Evolutionary conservation across 2,329 filamentous ascomycete species (phyloP), one percentile per base, ranked within the genome.

Genomic region (Arthroderma sp.): DNA sequence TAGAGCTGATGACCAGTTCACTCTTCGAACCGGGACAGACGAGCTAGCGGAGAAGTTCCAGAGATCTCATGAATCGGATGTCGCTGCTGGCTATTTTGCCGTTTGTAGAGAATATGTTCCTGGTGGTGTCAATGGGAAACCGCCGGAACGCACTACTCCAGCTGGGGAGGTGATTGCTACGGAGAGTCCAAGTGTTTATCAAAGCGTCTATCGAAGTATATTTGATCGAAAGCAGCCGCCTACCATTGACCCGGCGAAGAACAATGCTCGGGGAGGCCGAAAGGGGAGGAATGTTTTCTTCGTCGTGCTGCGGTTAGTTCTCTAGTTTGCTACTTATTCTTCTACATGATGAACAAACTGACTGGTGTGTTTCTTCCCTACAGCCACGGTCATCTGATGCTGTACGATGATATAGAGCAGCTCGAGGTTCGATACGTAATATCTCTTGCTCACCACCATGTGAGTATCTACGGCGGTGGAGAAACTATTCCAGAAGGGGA

Each of bases 341-440:
- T 27, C 31, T 9, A 8, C 9, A 32, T 6, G 4, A 28, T 30
- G 11, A 8, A 33, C 40, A 47, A 42, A 32, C 30, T 38, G 30
- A 49, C 39, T 37, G n/a, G 30, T 34, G 28, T 38, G 29, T n/a
- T 28, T 10, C 15, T 22, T 7, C 31, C 31, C 32, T 40, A 7
- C 49, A 88, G 87, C 59, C 88, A 95, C 64, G 88, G 89, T 33
- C 88, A 96, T 60, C 69, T 98, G 42, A 95, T 98, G 86, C 78
- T 98, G 6, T 98, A 95, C 63, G 91, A 98, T 60, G 88, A 96
- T 58, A 80, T 86, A 43, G 86, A 94, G 54, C 88, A 96, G 63
- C 74, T 95, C 54, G 91, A 98, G 65, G 91, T 98, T 10, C 83
- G 89, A 51, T 87, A 96, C 66, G 91, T 98, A 44, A 86, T 98